A percentile compares a stretch with the other conserved stretches of the same genome.
phyloP scores from a whole-genome alignment of 495 filamentous ascomycete species.

The Thermothielavioides terrestris region DNA sequence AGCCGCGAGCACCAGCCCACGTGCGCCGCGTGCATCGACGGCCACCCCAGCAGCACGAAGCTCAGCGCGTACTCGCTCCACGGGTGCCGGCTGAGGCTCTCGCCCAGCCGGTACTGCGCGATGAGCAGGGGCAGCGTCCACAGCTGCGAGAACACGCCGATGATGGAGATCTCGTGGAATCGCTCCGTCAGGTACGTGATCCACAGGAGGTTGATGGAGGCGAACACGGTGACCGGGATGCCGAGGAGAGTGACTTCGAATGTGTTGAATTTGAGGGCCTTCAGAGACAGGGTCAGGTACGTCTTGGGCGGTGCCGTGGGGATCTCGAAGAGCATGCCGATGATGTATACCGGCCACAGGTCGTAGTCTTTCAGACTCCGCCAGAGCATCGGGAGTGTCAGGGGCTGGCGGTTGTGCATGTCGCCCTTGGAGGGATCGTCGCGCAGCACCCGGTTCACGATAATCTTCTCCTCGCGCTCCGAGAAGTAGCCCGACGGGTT shows the following conservation, averaged over 20 bases:
- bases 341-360: conserved; percentile 51
- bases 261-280: conserved; percentile 40
- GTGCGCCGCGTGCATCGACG: conserved; percentile 44
- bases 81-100: conserved; percentile 7
- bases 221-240: conserved; percentile 39
- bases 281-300: conserved; percentile 44
- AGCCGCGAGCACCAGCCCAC: conserved; percentile 58
- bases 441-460: conserved; percentile 53
- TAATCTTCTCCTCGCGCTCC: conserved; percentile 47
- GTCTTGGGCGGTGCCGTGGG: conserved; percentile 35
- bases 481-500: conserved; percentile 52
- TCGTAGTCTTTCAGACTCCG: conserved; percentile 44
- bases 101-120: conserved; percentile 35
- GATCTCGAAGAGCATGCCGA: conserved; percentile 44
- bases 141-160: conserved; percentile 41
- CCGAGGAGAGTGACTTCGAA: conserved; percentile 48
- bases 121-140: conserved; percentile 51
- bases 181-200: conserved; percentile 48
- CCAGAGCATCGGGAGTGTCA: conserved; percentile 39
- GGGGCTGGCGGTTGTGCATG: conserved; percentile 50
- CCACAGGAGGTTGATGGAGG: conserved; percentile 32
- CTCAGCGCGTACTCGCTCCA: conserved; percentile 51
- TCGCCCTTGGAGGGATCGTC: conserved; percentile 57
- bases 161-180: conserved; percentile 43
- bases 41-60: conserved; percentile 42